Percentiles rank a stretch among this genome's conserved stretches.
Evolutionary conservation across 2,329 filamentous ascomycete genomes (phyloP).

Genomic region (Macroventuria anomochaeta): DNA sequence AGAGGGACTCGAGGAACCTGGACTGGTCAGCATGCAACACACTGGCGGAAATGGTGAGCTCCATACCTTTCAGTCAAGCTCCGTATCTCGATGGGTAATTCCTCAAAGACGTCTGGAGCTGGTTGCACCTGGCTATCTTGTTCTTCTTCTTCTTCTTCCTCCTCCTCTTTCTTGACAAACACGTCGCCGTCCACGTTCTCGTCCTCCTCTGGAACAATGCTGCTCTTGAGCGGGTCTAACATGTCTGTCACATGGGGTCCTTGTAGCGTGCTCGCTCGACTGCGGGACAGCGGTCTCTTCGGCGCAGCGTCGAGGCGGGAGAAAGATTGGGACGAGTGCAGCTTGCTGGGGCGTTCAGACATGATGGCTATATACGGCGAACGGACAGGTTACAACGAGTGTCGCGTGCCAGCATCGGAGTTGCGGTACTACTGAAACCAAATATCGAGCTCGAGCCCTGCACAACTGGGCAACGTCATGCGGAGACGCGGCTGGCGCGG

Average conservation of each 20-base stretch:
- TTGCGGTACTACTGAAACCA: conserved; percentile 31
- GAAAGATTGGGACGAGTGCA: conserved; percentile 57
- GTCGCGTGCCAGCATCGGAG: conserved; percentile 38
- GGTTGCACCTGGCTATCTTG: conserved; percentile 30
- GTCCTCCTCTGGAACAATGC: conserved; percentile 44
- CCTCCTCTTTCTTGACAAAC: conserved; percentile 50
- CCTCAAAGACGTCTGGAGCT: conserved; percentile 75
- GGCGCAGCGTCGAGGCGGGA: conserved; percentile 54
- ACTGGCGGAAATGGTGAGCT: background rate
- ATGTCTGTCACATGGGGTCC: conserved; percentile 52
- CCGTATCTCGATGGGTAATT: conserved; percentile 91
- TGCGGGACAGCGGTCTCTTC: conserved; percentile 47
- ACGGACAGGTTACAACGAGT: conserved; percentile 4
- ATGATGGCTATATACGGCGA: conserved; percentile 26
- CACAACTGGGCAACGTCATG: conserved; percentile 41
- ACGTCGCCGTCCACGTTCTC: conserved; percentile 48
- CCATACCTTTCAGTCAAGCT: conserved; percentile 83
- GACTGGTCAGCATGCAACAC: background rate
- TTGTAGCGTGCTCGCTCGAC: conserved; percentile 57
- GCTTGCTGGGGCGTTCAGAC: conserved; percentile 43
- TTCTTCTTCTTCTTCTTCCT: conserved; percentile 30
- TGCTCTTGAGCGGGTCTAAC: conserved; percentile 51
- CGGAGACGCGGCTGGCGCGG: conserved; percentile 28
- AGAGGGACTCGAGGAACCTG: conserved; percentile 90
- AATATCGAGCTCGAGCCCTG: conserved; percentile 28